phyloP scores from a whole-genome alignment of 306 rosid species.

The Echinosophora koreensis region DNA sequence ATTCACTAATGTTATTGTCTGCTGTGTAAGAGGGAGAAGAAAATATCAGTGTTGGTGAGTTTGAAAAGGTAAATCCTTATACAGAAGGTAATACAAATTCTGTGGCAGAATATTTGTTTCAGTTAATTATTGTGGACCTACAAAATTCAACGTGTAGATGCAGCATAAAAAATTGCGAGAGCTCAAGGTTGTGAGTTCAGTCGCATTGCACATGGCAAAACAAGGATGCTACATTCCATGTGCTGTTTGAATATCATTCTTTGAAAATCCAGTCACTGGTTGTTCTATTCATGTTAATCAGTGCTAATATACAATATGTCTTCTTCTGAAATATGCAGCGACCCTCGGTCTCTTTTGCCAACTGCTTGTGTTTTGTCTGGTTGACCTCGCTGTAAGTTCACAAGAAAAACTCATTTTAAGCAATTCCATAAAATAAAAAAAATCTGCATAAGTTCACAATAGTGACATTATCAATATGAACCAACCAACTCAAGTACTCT shows the following conservation, averaged over 20 bases:
- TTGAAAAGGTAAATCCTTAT: slow-evolving; percentile 4
- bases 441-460: neutral
- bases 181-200: slow-evolving; percentile 27
- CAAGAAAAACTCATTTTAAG: neutral
- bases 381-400: slow-evolving; percentile 75
- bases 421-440: too few species aligned
- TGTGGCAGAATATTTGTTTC: slow-evolving; percentile 23
- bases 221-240: slow-evolving; percentile 9
- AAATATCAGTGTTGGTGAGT: neutral
- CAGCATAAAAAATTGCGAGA: slow-evolving; percentile 18
- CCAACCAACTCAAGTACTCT: neutral
- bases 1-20: neutral
- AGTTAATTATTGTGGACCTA: slow-evolving; percentile 22
- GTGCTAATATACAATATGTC: slow-evolving; percentile 60
- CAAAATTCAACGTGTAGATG: slow-evolving; percentile 26
- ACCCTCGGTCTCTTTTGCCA: slow-evolving; percentile 65
- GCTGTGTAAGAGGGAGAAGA: neutral
- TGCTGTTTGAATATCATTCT: neutral
- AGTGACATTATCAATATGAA: neutral
- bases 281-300: slow-evolving; percentile 33
- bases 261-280: slow-evolving; percentile 13
- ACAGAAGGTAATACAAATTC: neutral
- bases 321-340: slow-evolving; percentile 73
- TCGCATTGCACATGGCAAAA: neutral
- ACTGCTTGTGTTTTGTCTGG: slow-evolving; percentile 61